phyloP scores from a whole-genome alignment of 176 grass and related monocot species.

The Elymus sibiricus region DNA sequence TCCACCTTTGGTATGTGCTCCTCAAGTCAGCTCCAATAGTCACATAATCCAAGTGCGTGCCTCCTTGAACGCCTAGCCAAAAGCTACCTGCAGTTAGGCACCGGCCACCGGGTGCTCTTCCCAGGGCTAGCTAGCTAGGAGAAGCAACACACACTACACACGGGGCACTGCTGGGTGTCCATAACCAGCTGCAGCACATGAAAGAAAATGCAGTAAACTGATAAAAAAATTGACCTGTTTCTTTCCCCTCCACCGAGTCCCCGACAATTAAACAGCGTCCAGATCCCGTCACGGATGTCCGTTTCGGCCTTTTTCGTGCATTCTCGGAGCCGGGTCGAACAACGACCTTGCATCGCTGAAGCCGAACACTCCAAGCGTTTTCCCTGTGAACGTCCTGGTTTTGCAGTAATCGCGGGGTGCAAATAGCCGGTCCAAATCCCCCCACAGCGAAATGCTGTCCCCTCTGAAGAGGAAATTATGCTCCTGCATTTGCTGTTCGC shows the following conservation, averaged over 20 bases:
- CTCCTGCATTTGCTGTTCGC: not conserved
- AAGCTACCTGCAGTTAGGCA: constrained; percentile 16
- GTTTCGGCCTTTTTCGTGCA: constrained; percentile 21
- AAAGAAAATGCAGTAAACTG: not conserved
- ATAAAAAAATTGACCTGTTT: no score
- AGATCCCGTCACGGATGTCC: constrained; percentile 35
- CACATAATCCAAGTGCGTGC: not conserved
- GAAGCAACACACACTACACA: not conserved
- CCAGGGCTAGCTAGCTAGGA: not conserved
- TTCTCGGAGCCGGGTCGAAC: constrained; percentile 19
- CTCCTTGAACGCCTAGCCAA: constrained; percentile 17
- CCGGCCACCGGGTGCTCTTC: not conserved
- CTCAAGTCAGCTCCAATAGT: constrained; percentile 11
- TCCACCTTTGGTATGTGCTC: not conserved
- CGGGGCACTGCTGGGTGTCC: not conserved
- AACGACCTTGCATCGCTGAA: constrained; percentile 29
- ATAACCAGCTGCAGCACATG: not conserved
- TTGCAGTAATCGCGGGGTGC: constrained; percentile 4
- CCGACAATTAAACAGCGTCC: constrained; percentile 27
- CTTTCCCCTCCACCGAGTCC: not conserved
- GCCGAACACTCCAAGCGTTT: constrained; percentile 16
- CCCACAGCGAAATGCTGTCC: not conserved
- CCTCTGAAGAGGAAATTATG: not conserved
- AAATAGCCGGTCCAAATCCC: not conserved
- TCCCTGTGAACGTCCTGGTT: not conserved